Conservation (phyloP, 2,329 filamentous ascomycete species). For the Exophiala phaeomuriformis region DNA sequence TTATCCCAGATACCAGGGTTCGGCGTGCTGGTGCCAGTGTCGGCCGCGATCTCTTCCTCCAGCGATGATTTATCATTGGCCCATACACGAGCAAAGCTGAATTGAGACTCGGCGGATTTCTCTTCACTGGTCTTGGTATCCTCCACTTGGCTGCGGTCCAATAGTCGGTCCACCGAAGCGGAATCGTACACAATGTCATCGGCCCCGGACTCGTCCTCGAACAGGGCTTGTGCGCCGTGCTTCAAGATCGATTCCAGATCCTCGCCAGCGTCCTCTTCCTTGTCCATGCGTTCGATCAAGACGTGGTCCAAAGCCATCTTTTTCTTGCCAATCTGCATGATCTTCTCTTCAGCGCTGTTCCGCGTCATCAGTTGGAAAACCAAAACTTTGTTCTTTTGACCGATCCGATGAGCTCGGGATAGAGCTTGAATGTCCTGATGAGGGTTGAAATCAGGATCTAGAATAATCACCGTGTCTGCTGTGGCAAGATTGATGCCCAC, state of each 20-base stretch:
- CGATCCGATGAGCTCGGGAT: slow-evolving; percentile 89
- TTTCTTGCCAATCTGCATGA: slow-evolving; percentile 88
- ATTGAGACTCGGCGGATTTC: slow-evolving; percentile 65
- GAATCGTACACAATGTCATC: slow-evolving; percentile 74
- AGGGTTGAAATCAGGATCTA: slow-evolving; percentile 95
- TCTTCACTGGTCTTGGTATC: slow-evolving; percentile 60
- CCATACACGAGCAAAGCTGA: slow-evolving; percentile 88
- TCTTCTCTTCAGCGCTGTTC: slow-evolving; percentile 84
- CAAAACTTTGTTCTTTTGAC: slow-evolving; percentile 89
- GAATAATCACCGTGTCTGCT: slow-evolving; percentile 94
- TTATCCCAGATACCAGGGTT: slow-evolving; percentile 65
- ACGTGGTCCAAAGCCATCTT: slow-evolving; percentile 96
- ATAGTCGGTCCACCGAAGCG: slow-evolving; percentile 73
- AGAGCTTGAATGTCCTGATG: slow-evolving; percentile 96
- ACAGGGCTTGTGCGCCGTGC: slow-evolving; percentile 79
- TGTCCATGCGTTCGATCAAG: slow-evolving; percentile 84
- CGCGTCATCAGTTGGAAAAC: slow-evolving; percentile 93
- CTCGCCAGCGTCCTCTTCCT: slow-evolving; percentile 67
- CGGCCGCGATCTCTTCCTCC: slow-evolving; percentile 52
- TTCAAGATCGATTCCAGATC: slow-evolving; percentile 83
- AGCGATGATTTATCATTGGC: slow-evolving; percentile 68
- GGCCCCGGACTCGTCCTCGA: slow-evolving; percentile 62
- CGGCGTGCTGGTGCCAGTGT: slow-evolving; percentile 52
- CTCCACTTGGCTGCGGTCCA: slow-evolving; percentile 80
- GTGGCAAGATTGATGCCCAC: slow-evolving; percentile 97